Evolutionary conservation across 2,329 filamentous ascomycete species (phyloP).

Genomic region (Xylariaceae sp.): DNA sequence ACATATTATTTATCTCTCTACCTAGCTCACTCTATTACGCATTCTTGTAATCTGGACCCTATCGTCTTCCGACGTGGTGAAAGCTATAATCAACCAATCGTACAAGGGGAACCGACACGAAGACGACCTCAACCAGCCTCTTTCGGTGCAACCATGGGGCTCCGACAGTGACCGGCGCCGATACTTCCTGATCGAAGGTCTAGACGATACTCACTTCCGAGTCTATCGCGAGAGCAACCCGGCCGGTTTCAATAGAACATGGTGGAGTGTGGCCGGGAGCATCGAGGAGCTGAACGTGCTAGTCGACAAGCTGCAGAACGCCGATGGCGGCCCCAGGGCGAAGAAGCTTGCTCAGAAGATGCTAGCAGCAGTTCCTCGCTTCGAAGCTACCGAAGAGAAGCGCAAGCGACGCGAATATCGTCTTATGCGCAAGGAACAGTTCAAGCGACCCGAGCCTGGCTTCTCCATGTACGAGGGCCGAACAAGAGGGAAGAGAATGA

Average conservation of each 20-base stretch:
- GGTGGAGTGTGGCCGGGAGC: conserved; percentile 89
- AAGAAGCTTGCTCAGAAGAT: conserved; percentile 79
- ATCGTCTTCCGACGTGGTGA: conserved; percentile 82
- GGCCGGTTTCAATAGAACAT: conserved; percentile 72
- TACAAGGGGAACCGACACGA: conserved; percentile 89
- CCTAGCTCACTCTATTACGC: conserved; percentile 78
- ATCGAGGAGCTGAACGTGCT: conserved; percentile 83
- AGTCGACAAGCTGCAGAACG: conserved; percentile 73
- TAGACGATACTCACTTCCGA: conserved; percentile 91
- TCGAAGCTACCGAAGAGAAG: conserved; percentile 96
- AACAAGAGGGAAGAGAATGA: conserved; percentile 92
- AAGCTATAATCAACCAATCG: conserved; percentile 78
- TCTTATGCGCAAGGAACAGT: conserved; percentile 80
- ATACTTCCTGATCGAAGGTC: conserved; percentile 91
- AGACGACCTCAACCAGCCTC: conserved; percentile 77
- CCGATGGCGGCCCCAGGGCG: conserved; percentile 81
- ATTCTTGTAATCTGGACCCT: conserved; percentile 87
- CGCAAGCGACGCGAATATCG: conserved; percentile 92
- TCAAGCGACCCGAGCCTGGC: conserved; percentile 82
- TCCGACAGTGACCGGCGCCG: conserved; percentile 86
- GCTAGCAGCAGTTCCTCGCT: conserved; percentile 76
- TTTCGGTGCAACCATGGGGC: conserved; percentile 90
- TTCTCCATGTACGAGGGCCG: conserved; percentile 96
- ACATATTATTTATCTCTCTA: conserved; percentile 10
- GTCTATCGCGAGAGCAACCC: conserved; percentile 94